Evolutionary conservation across 163 green algal species (phyloP), one percentile per base, ranked within the genome.

Genomic region (Scenedesmus sp.): DNA sequence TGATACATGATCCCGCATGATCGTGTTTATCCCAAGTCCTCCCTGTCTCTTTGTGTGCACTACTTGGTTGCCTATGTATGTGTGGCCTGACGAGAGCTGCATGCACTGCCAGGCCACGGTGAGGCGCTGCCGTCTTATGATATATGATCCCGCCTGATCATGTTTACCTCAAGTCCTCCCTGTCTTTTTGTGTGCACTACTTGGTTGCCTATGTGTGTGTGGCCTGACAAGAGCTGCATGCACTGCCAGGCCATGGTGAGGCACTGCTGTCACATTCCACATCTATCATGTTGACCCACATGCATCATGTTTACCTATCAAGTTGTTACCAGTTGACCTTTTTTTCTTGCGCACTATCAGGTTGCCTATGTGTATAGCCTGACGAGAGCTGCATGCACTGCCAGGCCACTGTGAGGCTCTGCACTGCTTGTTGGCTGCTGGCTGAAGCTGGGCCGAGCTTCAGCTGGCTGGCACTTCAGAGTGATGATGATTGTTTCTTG

Each of bases 201-300:
- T 46, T 46, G 34, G 34, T 46, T 46, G 34, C 34, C 34, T 0
- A 46, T 46, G 34, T 46, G 34, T 46, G 34, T 46, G 34, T 94
- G 98, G 15, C 97, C 97, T 18, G 97, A 99, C 73, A 96, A 98
- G 93, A 95, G 93, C 26, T 99, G 97, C 93, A 88, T 96, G 90
- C 94, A 95, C 59, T 97, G 96, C 93, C 76, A 82, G 66, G 92
- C 93, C 66, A 95, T 88, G 18, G 84, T 91, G 34, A 46, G 34
- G 34, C 34, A 46, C 34, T 46, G 34, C 34, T 46, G 34, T 46
- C 34, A 46, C 34, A 46, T 46, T 46, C 34, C 34, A 46, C 34
- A 46, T 46, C 34, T 46, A 46, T 46, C 34, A 46, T 46, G 34
- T 46, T 46, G 34, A 46, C 34, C 34, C 34, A 0, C 34, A 46